Evolutionary conservation across 441 rosid species (phyloP).

Genomic region (Gossypium aridum): DNA sequence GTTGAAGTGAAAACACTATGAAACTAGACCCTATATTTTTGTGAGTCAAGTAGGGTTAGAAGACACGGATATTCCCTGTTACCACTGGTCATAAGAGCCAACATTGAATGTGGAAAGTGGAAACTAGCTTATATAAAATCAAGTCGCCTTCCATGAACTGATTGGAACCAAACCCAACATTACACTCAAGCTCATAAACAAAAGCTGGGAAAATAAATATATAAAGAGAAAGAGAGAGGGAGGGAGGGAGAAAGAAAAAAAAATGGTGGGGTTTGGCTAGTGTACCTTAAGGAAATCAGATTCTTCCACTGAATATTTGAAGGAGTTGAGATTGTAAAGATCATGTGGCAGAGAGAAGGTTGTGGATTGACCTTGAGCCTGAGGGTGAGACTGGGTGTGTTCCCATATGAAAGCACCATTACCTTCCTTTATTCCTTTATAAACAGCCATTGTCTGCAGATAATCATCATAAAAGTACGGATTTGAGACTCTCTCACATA

Average conservation of each 20-base stretch:
- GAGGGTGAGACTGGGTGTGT: slow-evolving; percentile 14
- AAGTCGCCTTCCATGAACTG: not conserved
- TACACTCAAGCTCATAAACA: slow-evolving; percentile 28
- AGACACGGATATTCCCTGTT: slow-evolving; percentile 20
- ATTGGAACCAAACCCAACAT: slow-evolving; percentile 16
- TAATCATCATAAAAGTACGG: slow-evolving; percentile 40
- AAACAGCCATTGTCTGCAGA: slow-evolving; percentile 14
- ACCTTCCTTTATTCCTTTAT: slow-evolving; percentile 29
- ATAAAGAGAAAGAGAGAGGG: not conserved
- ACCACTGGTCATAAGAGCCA: slow-evolving; percentile 14
- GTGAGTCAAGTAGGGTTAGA: slow-evolving; percentile 12
- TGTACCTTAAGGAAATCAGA: slow-evolving; percentile 44
- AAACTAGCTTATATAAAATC: not conserved
- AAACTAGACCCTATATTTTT: not conserved
- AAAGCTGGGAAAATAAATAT: slow-evolving; percentile 14
- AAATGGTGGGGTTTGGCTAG: not conserved
- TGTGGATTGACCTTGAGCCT: slow-evolving; percentile 13
- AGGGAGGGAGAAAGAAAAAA: not conserved
- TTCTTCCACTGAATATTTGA: slow-evolving; percentile 25
- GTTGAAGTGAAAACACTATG: slow-evolving; percentile 21
- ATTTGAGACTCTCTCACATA: slow-evolving; percentile 29
- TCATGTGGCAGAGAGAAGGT: slow-evolving; percentile 20
- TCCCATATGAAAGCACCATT: slow-evolving; percentile 32
- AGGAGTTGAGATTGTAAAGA: slow-evolving; percentile 16
- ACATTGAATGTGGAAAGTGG: not conserved